Evolutionary conservation across 2,329 filamentous ascomycete genomes (phyloP), one percentile per base, ranked within the genome.

Genomic region (Colletotrichum trifolii): DNA sequence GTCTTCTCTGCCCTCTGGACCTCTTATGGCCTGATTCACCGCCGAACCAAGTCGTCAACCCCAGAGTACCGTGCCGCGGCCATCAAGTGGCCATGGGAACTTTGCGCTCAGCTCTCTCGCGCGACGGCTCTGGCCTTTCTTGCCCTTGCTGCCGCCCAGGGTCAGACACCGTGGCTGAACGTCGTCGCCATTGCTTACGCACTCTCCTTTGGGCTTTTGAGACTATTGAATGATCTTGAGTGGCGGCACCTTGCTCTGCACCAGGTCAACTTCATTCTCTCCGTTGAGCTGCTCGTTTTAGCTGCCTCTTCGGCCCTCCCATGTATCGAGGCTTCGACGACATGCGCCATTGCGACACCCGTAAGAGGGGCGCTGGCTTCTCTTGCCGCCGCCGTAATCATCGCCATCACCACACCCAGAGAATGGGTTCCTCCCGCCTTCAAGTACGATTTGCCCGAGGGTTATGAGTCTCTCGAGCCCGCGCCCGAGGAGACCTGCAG

Each of bases 401-500:
- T 83, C 40, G 81, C 84, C 58, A 65, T 81, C 39, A 66, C 74
- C 48, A 85, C 84, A 1, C 84, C 83, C 0, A 77, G 83, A 62
- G 81, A 83, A 71, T 86, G 84, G 84, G 68, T 79, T 3, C 82
- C 82, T 13, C 80, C 83, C 4, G 75, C 75, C 6, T 64, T 80
- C 45, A 73, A 77, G 38, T 72, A 78, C 53, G 75, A 77, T 35
- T 71, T 81, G 34, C 75, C 78, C 38, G 76, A 78, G 13, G 77
- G 76, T 55, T 71, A 76, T 17, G 70, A 74, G 34, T 69, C 70
- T 33, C 68, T 71, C 17, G 76, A 79, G 54, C 82, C 84, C 6
- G 78, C 82, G 2, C 81, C 78, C 0, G 84, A 87, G 69, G 83
- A 87, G 70, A 82, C 79, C 2, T 84, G 82, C 73, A 85, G 83